Base-by-base conservation (phyloP, 179 eudicot species). In the Camellia oleifera region DNA sequence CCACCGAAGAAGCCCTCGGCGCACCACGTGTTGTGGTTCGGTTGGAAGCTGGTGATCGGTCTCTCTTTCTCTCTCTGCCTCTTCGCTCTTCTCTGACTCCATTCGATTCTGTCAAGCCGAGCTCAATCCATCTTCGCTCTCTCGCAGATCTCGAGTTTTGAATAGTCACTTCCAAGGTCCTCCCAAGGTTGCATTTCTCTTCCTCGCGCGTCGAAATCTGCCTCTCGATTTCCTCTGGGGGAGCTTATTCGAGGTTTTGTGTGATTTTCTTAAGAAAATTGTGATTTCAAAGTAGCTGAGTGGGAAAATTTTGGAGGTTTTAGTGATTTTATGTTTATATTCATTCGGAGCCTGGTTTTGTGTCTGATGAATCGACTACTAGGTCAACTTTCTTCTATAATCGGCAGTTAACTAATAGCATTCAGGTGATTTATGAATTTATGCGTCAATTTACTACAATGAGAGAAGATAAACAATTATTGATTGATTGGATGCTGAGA, bases 191-290 rank as follows among this genome's bases (percentile, higher is more conserved):
- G 99, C 99, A 8, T 96, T 94, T 65, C 44, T 96, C 71, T 96
- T 90, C 80, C 94, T 96, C 44, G 86, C 87, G 14, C 91, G 97
- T 45, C 88, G 86, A 0, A 71, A 89, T 62, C 89, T 96, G 45
- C 98, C 99, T 26, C 96, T 96, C 64, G 99, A 96, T 81, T 96
- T 96, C 75, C 87, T 96, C 68, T 96, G 98, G 99, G 92, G 87
- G 66, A 79, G 81, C 86, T 96, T 96, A 84, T 92, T 92, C 85
- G 90, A 96, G 99, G 99, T 94, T 80, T 78, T 64, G 44, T 60
- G 48, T 10, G 15, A 3, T 79, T 23, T 9, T 62, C 67, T 57
- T 3, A 26, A 9, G 14, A 26, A 12, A 62, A 52, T 54, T 69
- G n/a, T 12, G 50, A 62, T 32, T 1, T 45, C 44, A 73, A 68